A percentile compares a stretch with the other conserved stretches of the same genome.
These are phyloP conservation scores for Malassezia vespertilionis DNA, from an alignment of 1,284 basidiomycete genomes.

Conservation along the genomic window DNA sequence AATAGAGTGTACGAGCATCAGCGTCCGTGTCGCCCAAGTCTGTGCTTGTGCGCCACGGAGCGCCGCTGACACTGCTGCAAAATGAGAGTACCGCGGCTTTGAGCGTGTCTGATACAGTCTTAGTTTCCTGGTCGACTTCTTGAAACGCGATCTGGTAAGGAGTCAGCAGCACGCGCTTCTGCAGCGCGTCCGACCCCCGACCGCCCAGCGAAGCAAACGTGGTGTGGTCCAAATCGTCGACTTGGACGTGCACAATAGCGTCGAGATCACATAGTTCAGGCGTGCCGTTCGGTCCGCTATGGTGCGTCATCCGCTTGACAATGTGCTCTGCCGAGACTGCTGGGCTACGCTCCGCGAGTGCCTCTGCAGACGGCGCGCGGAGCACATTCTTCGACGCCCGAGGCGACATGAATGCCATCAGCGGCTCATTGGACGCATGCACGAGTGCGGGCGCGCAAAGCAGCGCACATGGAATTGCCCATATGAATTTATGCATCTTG, in stretches of 20 bases:
- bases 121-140: slow-evolving; percentile 5
- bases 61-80: too few relatives aligned
- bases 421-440: neutral
- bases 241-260: slow-evolving; percentile 9
- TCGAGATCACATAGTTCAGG: slow-evolving; percentile 13
- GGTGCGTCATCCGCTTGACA: slow-evolving; percentile 7
- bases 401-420: slow-evolving; percentile 12
- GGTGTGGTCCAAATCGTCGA: slow-evolving; percentile 2
- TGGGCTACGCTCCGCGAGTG: slow-evolving; percentile 1
- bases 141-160: slow-evolving; percentile 11
- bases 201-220: neutral
- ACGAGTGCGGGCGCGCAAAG: slow-evolving; percentile 2
- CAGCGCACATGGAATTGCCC: neutral
- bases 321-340: slow-evolving; percentile 4
- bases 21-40: neutral
- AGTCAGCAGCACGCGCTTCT: slow-evolving; percentile 6
- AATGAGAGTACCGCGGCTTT: neutral
- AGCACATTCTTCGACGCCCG: slow-evolving; percentile 1
- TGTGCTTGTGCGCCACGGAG: neutral
- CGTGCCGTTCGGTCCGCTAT: slow-evolving; percentile 1
- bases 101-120: slow-evolving; percentile 7
- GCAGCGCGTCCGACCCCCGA: neutral
- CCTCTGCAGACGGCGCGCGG: neutral
- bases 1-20: neutral
- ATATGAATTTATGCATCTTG: slow-evolving; percentile 7